These are phyloP conservation scores for Nectriaceae sp. DNA, from an alignment of 2,329 filamentous ascomycete species.

Conservation along the genomic window DNA sequence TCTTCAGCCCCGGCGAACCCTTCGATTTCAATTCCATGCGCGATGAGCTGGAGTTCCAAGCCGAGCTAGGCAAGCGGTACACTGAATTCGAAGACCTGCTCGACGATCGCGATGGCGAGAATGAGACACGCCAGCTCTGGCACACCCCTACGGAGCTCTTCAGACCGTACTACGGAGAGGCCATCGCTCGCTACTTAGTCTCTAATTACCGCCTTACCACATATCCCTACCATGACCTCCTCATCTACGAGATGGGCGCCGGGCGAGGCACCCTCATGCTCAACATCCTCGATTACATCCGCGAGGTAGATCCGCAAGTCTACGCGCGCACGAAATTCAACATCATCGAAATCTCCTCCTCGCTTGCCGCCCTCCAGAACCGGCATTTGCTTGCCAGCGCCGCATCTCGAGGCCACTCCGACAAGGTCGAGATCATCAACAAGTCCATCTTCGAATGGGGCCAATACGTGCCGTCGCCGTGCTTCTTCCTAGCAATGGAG, in stretches of 20 bases:
- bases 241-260: conserved; percentile 98
- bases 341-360: conserved; percentile 91
- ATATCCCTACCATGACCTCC: conserved; percentile 94
- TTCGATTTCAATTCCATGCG: conserved; percentile 83
- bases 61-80: conserved; percentile 75
- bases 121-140: conserved; percentile 87
- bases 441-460: conserved; percentile 94
- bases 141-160: conserved; percentile 98
- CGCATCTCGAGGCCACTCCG: conserved; percentile 71
- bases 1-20: conserved; percentile 89
- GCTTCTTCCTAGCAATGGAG: conserved; percentile 97
- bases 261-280: conserved; percentile 97
- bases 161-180: conserved; percentile 93
- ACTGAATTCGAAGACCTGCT: conserved; percentile 87
- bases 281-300: conserved; percentile 96
- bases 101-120: conserved; percentile 66
- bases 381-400: conserved; percentile 68
- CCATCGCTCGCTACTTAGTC: conserved; percentile 92
- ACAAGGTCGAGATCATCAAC: conserved; percentile 93
- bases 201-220: conserved; percentile 93
- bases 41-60: conserved; percentile 85
- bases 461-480: conserved; percentile 83
- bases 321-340: conserved; percentile 92
- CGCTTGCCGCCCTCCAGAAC: conserved; percentile 76
- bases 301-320: conserved; percentile 83